Conservation (phyloP, 2,329 filamentous ascomycete species). For the Penicillium vulpinum region DNA sequence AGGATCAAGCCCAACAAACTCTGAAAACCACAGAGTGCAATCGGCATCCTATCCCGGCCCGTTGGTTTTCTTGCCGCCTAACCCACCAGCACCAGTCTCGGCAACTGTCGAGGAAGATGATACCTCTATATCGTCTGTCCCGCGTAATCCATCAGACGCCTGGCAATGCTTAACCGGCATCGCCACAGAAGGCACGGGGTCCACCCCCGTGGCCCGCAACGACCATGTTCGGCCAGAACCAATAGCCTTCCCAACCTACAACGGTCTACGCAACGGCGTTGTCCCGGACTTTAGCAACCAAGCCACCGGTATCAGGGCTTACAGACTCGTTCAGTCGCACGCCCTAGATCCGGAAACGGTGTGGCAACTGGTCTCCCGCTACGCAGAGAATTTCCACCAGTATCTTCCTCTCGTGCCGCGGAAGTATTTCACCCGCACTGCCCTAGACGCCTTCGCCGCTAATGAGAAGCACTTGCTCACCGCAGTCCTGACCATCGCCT, state of each 20-base stretch:
- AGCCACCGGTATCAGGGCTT: slow-evolving; percentile 40
- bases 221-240: slow-evolving; percentile 27
- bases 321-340: slow-evolving; percentile 47
- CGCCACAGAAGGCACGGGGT: slow-evolving; percentile 39
- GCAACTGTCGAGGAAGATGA: slow-evolving; percentile 40
- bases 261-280: slow-evolving; percentile 28
- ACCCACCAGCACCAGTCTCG: slow-evolving; percentile 31
- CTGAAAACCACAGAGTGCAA: slow-evolving; percentile 28
- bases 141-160: slow-evolving; percentile 50
- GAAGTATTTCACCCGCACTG: slow-evolving; percentile 56
- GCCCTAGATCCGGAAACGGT: slow-evolving; percentile 52
- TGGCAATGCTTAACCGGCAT: slow-evolving; percentile 51
- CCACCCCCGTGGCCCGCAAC: slow-evolving; percentile 20
- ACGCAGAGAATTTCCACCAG: slow-evolving; percentile 66
- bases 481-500: slow-evolving; percentile 68
- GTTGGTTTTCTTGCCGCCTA: slow-evolving; percentile 36
- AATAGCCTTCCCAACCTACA: slow-evolving; percentile 26
- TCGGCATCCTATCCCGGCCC: slow-evolving; percentile 35
- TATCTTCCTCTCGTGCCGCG: slow-evolving; percentile 68
- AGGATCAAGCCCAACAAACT: slow-evolving; percentile 27
- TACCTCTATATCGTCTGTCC: slow-evolving; percentile 45
- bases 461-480: slow-evolving; percentile 68
- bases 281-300: slow-evolving; percentile 28
- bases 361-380: slow-evolving; percentile 57
- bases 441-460: slow-evolving; percentile 57